A percentile compares a stretch with the other conserved stretches of the same genome.
These are phyloP conservation scores for Alloascoidea africana DNA, from an alignment of 805 yeast species.

Conservation along the genomic window DNA sequence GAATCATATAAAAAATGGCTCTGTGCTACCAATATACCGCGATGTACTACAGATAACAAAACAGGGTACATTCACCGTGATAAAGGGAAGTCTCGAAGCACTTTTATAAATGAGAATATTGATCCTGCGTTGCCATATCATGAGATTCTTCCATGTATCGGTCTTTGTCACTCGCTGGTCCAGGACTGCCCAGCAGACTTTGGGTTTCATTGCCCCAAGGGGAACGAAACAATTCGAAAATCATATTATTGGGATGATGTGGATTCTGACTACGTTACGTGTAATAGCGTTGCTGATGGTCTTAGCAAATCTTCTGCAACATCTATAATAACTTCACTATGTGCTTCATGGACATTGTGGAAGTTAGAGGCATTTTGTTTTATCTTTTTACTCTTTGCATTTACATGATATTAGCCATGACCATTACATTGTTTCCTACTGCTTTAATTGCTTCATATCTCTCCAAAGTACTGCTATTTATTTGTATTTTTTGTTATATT, in stretches of 20 bases:
- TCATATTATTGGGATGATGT: background rate
- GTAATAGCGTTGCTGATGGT: too few species aligned
- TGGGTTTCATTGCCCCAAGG: constrained; percentile 61
- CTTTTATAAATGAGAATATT: constrained; percentile 35
- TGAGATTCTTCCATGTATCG: constrained; percentile 79
- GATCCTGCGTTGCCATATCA: constrained; percentile 44
- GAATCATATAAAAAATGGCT: constrained; percentile 72
- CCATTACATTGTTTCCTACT: too few species aligned
- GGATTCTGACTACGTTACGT: background rate
- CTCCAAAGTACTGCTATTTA: too few species aligned
- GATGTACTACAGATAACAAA: constrained; percentile 43
- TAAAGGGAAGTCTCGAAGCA: constrained; percentile 40
- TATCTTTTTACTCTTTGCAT: too few species aligned
- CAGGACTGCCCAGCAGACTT: constrained; percentile 73
- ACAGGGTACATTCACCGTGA: constrained; percentile 31
- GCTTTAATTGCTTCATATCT: too few species aligned
- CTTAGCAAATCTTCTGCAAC: too few species aligned
- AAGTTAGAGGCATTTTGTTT: too few species aligned
- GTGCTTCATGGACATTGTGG: too few species aligned
- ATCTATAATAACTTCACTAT: too few species aligned
- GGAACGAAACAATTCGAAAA: background rate
- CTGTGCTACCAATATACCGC: constrained; percentile 76
- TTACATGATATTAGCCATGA: too few species aligned
- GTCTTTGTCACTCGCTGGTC: constrained; percentile 64
- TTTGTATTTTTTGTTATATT: too few species aligned